Base-by-base conservation (phyloP, 208 protist genomes). In the Wallacemonas collosoma region DNA sequence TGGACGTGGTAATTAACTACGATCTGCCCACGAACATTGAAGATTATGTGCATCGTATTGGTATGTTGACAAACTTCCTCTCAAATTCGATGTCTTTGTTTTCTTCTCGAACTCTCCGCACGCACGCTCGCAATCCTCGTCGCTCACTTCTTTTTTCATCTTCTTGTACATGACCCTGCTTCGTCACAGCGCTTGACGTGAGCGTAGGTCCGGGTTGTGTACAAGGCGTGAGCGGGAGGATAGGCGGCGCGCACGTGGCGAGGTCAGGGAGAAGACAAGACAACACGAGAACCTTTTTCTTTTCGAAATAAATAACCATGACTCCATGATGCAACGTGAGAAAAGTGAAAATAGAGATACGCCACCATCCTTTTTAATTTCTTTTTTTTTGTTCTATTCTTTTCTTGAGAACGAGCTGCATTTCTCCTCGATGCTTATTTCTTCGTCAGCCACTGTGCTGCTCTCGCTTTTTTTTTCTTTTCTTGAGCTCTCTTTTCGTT, bases 21-120 rank as follows among this genome's bases (percentile, higher is more conserved):
- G 98, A 99, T 77, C 98, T 99, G 95, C 98, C 98, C 9, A 93
- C 98, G 40, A 98, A 99, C 71, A 98, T 99, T 81, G 98, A 99
- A 82, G 93, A 98, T 79, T 99, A 99, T 83, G 86, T 99, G 79
- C 98, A 99, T 86, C 91, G 98, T 86, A 99, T 99, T 89, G 98
- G 98, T 91, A 91, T 94, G 83, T 90, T 81, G 79, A 73, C 65
- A 41, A 45, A 35, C 69, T 79, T 93, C 80, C 76, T 69, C 77
- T 61, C 70, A 26, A 26, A 26, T 26, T 26, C 26, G 26, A 26
- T 26, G 26, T 26, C 43, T 35, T n/a, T 45, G 41, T 65, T 65
- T 65, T 65, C 9, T 65, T 65, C 17, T 50, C 56, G 9, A 38
- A 38, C 6, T 58, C 17, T 58, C 54, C 35, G 7, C 48, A 26